These are phyloP conservation scores for Colletotrichum sp. DNA, from an alignment of 2,329 filamentous ascomycete species.

Conservation along the genomic window DNA sequence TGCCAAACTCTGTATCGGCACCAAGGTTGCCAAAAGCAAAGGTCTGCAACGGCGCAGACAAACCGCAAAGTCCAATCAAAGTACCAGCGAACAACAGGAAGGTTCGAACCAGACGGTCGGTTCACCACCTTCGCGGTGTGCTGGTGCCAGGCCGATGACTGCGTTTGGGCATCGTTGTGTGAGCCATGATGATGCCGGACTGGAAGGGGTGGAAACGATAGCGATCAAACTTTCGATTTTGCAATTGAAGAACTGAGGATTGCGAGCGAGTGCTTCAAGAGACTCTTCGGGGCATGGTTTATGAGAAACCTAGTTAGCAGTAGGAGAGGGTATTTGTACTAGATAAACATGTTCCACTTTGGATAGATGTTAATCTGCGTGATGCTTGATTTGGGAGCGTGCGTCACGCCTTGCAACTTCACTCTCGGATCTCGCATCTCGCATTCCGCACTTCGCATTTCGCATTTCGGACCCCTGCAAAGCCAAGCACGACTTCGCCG, in stretches of 20 bases:
- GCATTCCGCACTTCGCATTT: neutral
- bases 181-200: neutral
- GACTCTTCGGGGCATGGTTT: neutral
- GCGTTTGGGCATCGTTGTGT: neutral
- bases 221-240: neutral
- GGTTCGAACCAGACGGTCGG: neutral
- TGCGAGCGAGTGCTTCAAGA: neutral
- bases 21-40: neutral
- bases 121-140: neutral
- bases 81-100: neutral
- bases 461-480: neutral
- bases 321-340: neutral
- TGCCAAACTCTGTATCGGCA: neutral
- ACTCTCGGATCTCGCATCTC: neutral
- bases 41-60: neutral
- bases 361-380: neutral
- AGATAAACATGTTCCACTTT: neutral
- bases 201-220: neutral
- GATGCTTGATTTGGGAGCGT: neutral
- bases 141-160: neutral
- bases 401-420: neutral
- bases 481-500: neutral
- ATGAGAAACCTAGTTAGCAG: neutral
- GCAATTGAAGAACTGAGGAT: accelerated
- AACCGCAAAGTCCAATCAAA: neutral